Evolutionary conservation across 306 rosid species (phyloP), one percentile per base, ranked within the genome.

Genomic region (Acacia confusa): DNA sequence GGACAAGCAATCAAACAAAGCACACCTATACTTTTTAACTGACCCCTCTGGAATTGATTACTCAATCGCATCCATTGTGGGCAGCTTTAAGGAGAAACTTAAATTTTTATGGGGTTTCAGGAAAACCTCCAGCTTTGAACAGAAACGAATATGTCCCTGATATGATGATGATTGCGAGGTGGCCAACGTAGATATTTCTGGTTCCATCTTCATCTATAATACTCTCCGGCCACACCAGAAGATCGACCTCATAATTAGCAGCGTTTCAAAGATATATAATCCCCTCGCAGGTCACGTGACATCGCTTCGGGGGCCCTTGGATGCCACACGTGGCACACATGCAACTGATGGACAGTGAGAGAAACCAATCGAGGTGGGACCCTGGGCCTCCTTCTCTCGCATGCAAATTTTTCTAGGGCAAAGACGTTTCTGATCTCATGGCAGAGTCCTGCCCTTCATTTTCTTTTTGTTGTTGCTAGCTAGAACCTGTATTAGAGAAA

Each of bases 311-410:
- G 58, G 11, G 15, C 74, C 74, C 58, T 63, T 8, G 44, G 78
- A 45, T 24, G 41, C 0, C 27, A 86, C 81, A 86, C 86, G 76
- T 86, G 89, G 82, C 85, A 82, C 50, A 24, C 91, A 88, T 86
- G 88, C 88, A 85, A 78, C 65, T 40, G 72, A 32, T 73, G 52
- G 11, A 53, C 24, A 2, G 57, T 7, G 19, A 44, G 7, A 70
- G 25, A 9, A 32, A 15, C n/a, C 25, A 6, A 13, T 22, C 57
- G 57, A 70, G 1, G 57, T 69, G 53, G 53, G 57, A 13, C 55
- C 75, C 12, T 3, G n/a, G 75, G 75, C 7, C 14, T 36, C 40
- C 34, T 43, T 20, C 32, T 6, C 7, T 16, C 0, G 58, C 69
- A 47, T 84, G 78, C 81, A 61, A 50, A 1, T 43, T 67, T 28